phyloP scores from a whole-genome alignment of 352 stramenopile genomes.

The Globisporangium recalcitrans region DNA sequence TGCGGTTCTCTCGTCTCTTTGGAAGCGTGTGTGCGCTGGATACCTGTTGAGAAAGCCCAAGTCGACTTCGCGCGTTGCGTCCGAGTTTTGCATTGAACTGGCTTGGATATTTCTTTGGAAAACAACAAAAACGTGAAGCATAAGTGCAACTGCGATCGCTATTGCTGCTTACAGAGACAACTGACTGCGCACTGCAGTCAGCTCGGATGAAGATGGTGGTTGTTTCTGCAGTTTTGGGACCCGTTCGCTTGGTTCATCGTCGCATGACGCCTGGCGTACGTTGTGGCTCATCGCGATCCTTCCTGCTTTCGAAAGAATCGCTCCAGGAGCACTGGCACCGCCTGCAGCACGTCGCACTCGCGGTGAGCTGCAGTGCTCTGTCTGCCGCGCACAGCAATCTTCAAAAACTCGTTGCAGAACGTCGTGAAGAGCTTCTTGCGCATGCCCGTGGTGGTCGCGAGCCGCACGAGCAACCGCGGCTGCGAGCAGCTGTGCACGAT shows the following conservation, averaged over 20 bases:
- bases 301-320: constrained; percentile 5
- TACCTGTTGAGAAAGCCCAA: too few relatives aligned
- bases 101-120: background rate
- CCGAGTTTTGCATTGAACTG: too few relatives aligned
- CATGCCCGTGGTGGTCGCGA: constrained; percentile 5
- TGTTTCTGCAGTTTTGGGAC: too few relatives aligned
- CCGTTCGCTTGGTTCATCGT: too few relatives aligned
- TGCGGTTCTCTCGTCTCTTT: background rate
- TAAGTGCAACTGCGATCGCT: background rate
- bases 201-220: too few relatives aligned
- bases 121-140: too few relatives aligned
- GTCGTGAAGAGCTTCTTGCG: constrained; percentile 16
- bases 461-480: constrained; percentile 10
- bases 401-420: constrained; percentile 11
- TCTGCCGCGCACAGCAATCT: constrained; percentile 21
- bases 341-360: background rate
- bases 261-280: too few relatives aligned
- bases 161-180: background rate
- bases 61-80: too few relatives aligned
- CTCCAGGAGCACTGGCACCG: background rate
- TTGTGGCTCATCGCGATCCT: background rate
- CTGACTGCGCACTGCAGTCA: background rate
- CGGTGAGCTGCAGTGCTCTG: background rate
- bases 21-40: too few relatives aligned
- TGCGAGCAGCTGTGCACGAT: constrained; percentile 36